These are phyloP conservation scores for Tetrapisispora namnaoensis DNA, from an alignment of 805 yeast genomes.

Conservation along the genomic window DNA sequence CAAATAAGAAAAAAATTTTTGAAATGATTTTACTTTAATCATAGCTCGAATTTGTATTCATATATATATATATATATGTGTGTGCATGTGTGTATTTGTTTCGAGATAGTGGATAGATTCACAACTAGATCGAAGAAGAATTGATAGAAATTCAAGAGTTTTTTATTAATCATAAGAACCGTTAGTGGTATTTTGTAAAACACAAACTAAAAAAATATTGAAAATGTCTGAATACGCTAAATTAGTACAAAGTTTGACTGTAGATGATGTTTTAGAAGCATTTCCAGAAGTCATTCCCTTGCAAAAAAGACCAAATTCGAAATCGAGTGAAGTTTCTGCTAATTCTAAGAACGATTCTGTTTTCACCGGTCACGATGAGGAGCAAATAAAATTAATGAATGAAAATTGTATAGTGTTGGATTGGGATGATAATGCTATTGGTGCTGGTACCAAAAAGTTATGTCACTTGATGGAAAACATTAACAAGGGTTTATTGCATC, in stretches of 20 bases:
- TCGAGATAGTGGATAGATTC: no score
- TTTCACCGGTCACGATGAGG: slow-evolving; percentile 85
- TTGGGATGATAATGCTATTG: slow-evolving; percentile 76
- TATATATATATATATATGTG: no score
- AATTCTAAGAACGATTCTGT: slow-evolving; percentile 31
- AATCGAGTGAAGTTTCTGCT: slow-evolving; percentile 28
- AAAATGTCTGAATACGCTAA: slow-evolving; percentile 31
- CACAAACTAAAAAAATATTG: no score
- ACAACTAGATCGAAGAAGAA: no score
- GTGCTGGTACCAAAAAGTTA: slow-evolving; percentile 87
- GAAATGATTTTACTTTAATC: no score
- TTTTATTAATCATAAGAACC: no score
- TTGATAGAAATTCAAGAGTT: no score
- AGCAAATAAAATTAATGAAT: slow-evolving; percentile 90
- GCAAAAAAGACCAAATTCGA: slow-evolving; percentile 48
- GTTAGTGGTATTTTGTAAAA: no score
- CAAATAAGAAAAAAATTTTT: no score
- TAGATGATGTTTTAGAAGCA: slow-evolving; percentile 40
- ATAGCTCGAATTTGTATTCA: no score
- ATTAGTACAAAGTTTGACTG: slow-evolving; percentile 43
- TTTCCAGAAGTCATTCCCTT: slow-evolving; percentile 67
- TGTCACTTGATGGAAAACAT: slow-evolving; percentile 87
- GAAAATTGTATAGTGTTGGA: slow-evolving; percentile 93
- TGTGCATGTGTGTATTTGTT: no score
- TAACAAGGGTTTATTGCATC: slow-evolving; percentile 74